Conservation (phyloP, 2,329 filamentous ascomycete genomes). For the Thermomyces lanuginosus region DNA sequence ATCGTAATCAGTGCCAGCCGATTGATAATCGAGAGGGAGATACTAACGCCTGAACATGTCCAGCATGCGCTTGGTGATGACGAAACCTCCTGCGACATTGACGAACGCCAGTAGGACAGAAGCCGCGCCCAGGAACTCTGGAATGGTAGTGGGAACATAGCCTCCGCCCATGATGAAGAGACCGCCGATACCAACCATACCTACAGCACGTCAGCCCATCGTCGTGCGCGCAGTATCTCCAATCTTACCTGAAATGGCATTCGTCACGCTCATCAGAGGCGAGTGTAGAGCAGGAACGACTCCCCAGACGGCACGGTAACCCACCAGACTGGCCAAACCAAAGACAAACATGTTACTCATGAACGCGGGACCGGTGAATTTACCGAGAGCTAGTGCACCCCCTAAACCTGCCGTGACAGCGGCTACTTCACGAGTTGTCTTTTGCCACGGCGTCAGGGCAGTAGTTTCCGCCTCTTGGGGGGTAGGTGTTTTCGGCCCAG, state of each 20-base stretch:
- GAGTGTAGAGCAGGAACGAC: constrained; percentile 71
- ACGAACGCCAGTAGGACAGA: constrained; percentile 77
- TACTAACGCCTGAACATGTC: constrained; percentile 66
- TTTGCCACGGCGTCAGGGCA: constrained; percentile 66
- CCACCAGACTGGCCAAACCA: constrained; percentile 66
- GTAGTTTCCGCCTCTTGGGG: constrained; percentile 42
- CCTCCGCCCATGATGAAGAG: constrained; percentile 80
- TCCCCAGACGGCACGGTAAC: constrained; percentile 79
- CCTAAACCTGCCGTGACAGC: constrained; percentile 64
- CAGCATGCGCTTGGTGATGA: constrained; percentile 84
- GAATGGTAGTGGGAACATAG: constrained; percentile 58
- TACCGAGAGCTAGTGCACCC: constrained; percentile 57
- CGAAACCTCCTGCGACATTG: constrained; percentile 76
- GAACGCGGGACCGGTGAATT: constrained; percentile 64
- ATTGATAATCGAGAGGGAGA: constrained; percentile 2
- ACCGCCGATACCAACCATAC: constrained; percentile 76
- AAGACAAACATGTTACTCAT: constrained; percentile 83
- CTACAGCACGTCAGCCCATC: constrained; percentile 15
- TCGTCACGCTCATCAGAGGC: constrained; percentile 82
- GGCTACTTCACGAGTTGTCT: constrained; percentile 58
- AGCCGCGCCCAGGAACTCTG: constrained; percentile 58
- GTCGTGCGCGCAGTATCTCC: no score
- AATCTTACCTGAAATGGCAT: constrained; percentile 59
- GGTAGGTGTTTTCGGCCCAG: constrained; percentile 32
- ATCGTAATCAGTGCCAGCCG: background rate